phyloP scores from a whole-genome alignment of 495 filamentous ascomycete genomes.

The Penicillium robsamsonii region DNA sequence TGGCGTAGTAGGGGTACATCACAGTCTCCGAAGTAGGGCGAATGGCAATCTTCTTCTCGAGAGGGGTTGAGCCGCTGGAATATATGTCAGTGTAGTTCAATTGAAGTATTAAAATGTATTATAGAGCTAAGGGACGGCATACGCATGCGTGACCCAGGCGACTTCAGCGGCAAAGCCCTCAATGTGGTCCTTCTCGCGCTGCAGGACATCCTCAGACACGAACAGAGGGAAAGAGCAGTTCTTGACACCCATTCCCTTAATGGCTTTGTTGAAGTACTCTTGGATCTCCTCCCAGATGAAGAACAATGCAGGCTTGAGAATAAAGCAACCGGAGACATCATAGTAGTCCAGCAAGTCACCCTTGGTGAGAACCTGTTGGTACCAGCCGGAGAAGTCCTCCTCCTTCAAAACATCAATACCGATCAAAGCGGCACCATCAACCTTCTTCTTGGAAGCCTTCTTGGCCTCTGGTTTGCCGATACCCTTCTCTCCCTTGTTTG shows the following conservation, averaged over 20 bases:
- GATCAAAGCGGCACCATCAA: slow-evolving; percentile 65
- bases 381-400: slow-evolving; percentile 90
- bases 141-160: slow-evolving; percentile 97
- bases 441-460: slow-evolving; percentile 48
- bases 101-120: neutral
- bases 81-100: slow-evolving; percentile 12
- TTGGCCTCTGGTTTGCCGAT: slow-evolving; percentile 12
- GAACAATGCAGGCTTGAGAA: slow-evolving; percentile 81
- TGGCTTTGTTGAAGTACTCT: slow-evolving; percentile 80
- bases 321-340: slow-evolving; percentile 93
- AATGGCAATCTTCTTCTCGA: slow-evolving; percentile 93
- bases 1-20: slow-evolving; percentile 93
- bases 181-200: slow-evolving; percentile 94
- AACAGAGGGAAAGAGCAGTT: slow-evolving; percentile 97
- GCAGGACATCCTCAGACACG: slow-evolving; percentile 81
- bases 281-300: slow-evolving; percentile 92
- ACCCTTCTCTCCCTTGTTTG: slow-evolving; percentile 45
- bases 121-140: slow-evolving; percentile 32
- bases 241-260: slow-evolving; percentile 86
- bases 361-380: slow-evolving; percentile 93
- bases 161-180: slow-evolving; percentile 98
- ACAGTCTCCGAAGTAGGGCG: slow-evolving; percentile 93
- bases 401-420: slow-evolving; percentile 82
- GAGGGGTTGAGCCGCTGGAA: slow-evolving; percentile 68
- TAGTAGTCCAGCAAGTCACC: slow-evolving; percentile 93